phyloP scores from a whole-genome alignment of 345 rosid species.

The Eucalyptus tenuipes region DNA sequence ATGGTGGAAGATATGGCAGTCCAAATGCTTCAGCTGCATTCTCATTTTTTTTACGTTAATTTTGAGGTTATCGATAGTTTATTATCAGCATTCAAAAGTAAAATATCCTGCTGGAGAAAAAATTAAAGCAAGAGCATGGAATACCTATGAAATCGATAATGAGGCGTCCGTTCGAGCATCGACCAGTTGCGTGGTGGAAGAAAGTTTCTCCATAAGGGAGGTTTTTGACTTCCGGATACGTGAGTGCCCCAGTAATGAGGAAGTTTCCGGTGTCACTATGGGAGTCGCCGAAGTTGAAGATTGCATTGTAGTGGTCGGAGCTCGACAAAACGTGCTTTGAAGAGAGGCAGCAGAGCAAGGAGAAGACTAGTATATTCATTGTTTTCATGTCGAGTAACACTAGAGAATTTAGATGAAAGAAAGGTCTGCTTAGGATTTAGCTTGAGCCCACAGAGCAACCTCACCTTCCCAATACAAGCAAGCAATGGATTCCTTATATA shows the following conservation, averaged over 20 bases:
- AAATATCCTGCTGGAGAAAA: background rate
- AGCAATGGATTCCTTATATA: background rate
- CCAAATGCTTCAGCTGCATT: background rate
- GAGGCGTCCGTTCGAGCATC: background rate
- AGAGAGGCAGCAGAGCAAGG: background rate
- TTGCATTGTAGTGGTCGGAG: background rate
- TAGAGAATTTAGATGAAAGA: background rate
- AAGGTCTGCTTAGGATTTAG: background rate
- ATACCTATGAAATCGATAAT: constrained; percentile 19
- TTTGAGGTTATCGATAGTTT: constrained; percentile 29
- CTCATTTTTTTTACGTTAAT: background rate
- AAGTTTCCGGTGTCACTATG: background rate
- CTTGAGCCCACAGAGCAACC: background rate
- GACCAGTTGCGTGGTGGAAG: constrained; percentile 38
- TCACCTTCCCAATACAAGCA: background rate
- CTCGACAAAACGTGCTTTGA: background rate
- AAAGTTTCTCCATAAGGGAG: constrained; percentile 47
- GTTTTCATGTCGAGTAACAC: background rate
- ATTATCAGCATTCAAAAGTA: background rate
- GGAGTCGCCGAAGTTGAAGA: background rate
- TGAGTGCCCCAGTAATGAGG: background rate
- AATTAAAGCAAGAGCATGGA: background rate
- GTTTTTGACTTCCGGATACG: background rate
- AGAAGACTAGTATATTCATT: background rate
- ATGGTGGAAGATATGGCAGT: background rate